A percentile compares a stretch with the other conserved stretches of the same genome.
Evolutionary conservation across 208 protist genomes (phyloP).

Genomic region (Angomonas ambiguus): DNA sequence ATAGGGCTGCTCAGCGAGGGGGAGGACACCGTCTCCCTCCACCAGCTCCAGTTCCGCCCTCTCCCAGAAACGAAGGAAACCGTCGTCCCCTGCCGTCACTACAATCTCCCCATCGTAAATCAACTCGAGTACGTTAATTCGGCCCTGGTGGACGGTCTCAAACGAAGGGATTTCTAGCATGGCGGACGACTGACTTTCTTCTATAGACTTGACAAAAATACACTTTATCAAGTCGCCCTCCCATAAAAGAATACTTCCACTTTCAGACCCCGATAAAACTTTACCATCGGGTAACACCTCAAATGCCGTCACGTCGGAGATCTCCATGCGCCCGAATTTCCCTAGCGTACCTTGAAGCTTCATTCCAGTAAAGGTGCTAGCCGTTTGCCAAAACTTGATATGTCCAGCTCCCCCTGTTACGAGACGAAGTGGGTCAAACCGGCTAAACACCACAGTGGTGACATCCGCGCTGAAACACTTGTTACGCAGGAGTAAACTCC

Average conservation of each 20-base stretch:
- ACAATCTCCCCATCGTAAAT: constrained; percentile 67
- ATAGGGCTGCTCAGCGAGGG: constrained; percentile 69
- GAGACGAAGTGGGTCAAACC: constrained; percentile 88
- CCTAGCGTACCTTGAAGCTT: constrained; percentile 96
- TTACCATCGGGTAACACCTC: constrained; percentile 93
- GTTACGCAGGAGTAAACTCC: constrained; percentile 88
- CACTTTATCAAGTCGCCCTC: constrained; percentile 95
- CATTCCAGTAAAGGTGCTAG: constrained; percentile 97
- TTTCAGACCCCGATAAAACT: constrained; percentile 93
- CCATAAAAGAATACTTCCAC: constrained; percentile 95
- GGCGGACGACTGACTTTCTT: constrained; percentile 12
- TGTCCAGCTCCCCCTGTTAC: constrained; percentile 94
- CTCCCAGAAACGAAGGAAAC: constrained; percentile 94
- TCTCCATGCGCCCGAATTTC: constrained; percentile 97
- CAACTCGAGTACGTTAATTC: constrained; percentile 86
- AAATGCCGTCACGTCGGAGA: constrained; percentile 93
- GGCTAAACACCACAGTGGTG: constrained; percentile 90
- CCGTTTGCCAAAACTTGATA: constrained; percentile 98
- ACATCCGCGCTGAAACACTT: constrained; percentile 97
- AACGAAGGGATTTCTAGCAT: constrained; percentile 11
- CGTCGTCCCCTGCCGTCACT: constrained; percentile 94
- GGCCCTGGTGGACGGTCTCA: constrained; percentile 75
- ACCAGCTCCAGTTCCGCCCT: constrained; percentile 88
- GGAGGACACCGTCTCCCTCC: constrained; percentile 79
- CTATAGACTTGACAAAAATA: constrained; percentile 72